Evolutionary conservation across 2,329 filamentous ascomycete genomes (phyloP), one percentile per base, ranked within the genome.

Genomic region (Trichoderma simmonsii): DNA sequence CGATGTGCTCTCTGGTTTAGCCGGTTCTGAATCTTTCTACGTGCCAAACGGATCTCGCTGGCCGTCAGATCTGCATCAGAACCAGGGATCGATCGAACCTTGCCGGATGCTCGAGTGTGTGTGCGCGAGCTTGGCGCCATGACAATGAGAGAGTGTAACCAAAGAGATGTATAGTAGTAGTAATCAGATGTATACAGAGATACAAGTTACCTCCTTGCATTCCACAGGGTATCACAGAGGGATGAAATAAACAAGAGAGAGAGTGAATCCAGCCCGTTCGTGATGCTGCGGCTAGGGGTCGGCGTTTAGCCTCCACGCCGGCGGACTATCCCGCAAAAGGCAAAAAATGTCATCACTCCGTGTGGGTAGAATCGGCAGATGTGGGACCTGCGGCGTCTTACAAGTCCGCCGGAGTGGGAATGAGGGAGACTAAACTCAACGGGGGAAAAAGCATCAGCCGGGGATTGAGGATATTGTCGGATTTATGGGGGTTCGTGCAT

Each of bases 1-100:
- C 66, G 66, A 14, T 61, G 39, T n/a, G 66, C 66, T 61, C 66
- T 39, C 21, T 69, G 66, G 21, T 69, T 69, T 2, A 69, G 18
- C 14, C 66, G 43, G 56, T 69, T 69, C 28, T 69, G 66, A 18
- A 69, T 18, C 56, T 34, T 69, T 51, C 56, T 69, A 51, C 66
- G 66, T 1, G 36, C 66, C 30, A 60, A 21, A 26, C 66, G 66
- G 14, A 69, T 26, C 66, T 69, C 56, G 36, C 26, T 68, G 26
- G 65, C 26, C n/a, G 65, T 59, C 36, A 32, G n/a, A 3, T 28
- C 54, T 18, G 54, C 18, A n/a, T 30, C 39, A 34, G 21, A 0
- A 12, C 32, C 34, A 6, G 36, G 18, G 6, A 15, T 51, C n/a
- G 66, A 34, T 61, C 66, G 21, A 11, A 0, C 4, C 4, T n/a